Base-by-base conservation (phyloP, 768 basidiomycete species). In the Clitopilus hobsonii region DNA sequence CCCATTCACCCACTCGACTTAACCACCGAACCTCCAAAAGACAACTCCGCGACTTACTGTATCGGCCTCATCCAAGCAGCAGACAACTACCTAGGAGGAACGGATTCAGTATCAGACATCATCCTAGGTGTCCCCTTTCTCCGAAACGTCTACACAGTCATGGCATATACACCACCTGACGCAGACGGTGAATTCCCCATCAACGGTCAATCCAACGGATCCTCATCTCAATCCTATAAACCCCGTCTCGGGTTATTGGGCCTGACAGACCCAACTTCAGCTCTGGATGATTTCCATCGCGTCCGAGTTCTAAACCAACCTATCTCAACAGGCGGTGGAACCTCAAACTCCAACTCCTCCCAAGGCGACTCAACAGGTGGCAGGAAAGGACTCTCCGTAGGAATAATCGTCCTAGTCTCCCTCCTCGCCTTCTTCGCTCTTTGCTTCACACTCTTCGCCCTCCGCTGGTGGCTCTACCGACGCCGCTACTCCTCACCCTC, bases 51-150 rank as follows among this genome's bases (percentile, higher is more conserved):
- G 5, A 66, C 72, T 5, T 73, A 59, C 59, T 91, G 89, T 70
- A 69, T 79, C 1, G 89, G 89, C 16, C 69, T 88, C 47, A 87
- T 91, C 59, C 89, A 91, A 62, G 65, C 81, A 23, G 78, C 75
- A 14, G 76, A 80, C 38, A 56, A 67, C 8, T 60, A 68, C 13
- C 75, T 88, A 45, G 60, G 67, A 10, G 63, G 61, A 2, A 54
- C 60, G 14, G 67, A 71, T 3, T 60, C 57, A 13, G 69, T 82
- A 16, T 84, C 80, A 0, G 89, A 91, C 66, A 84, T 92, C 71
- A 74, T 92, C 55, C 82, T 92, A 32, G 90, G 89, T 36, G 86
- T 89, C 0, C 84, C 89, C 0, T 92, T 92, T 65, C 70, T 92
- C 61, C 78, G 88, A 10, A 91, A 85, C 61, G 77, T 82, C 3